Conservation (phyloP, 2,329 filamentous ascomycete genomes). For the Aspergillus eucalypticola region DNA sequence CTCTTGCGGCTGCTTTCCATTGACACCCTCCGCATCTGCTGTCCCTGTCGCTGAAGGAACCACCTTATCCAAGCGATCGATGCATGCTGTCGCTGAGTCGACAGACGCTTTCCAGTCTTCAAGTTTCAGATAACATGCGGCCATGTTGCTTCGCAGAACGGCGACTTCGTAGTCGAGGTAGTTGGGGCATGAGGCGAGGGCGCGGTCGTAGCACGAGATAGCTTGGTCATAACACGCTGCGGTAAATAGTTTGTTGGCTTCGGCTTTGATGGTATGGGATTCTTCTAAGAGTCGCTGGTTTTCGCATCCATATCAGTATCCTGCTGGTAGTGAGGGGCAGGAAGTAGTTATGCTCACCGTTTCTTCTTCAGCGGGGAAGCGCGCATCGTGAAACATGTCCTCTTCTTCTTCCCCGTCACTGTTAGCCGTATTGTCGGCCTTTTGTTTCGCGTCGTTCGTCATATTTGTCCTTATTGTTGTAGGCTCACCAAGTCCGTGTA, state of each 20-base stretch:
- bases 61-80: conserved; percentile 71
- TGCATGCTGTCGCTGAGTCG: conserved; percentile 68
- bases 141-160: conserved; percentile 83
- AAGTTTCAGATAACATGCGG: conserved; percentile 83
- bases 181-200: conserved; percentile 73
- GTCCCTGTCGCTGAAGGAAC: conserved; percentile 42
- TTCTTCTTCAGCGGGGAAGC: conserved; percentile 51
- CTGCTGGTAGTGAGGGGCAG: conserved; percentile 2
- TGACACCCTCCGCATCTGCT: conserved; percentile 20
- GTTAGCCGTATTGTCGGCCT: conserved; percentile 14
- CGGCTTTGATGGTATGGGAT: conserved; percentile 70
- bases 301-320: conserved; percentile 10
- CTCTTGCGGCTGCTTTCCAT: conserved; percentile 19
- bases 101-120: conserved; percentile 82
- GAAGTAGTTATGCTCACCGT: conserved; percentile 34
- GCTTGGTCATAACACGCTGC: conserved; percentile 72
- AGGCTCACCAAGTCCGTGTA: not conserved
- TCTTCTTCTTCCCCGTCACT: conserved; percentile 39
- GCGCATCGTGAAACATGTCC: conserved; percentile 45
- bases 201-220: conserved; percentile 78
- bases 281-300: conserved; percentile 66
- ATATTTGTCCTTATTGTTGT: conserved; percentile 25
- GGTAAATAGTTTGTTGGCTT: conserved; percentile 79
- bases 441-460: conserved; percentile 7
- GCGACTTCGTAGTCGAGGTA: conserved; percentile 88